Percentiles rank a stretch among this genome's conserved stretches.
phyloP scores from a whole-genome alignment of 169 alveolate genomes.

The Cryptosporidium meleagridis region DNA sequence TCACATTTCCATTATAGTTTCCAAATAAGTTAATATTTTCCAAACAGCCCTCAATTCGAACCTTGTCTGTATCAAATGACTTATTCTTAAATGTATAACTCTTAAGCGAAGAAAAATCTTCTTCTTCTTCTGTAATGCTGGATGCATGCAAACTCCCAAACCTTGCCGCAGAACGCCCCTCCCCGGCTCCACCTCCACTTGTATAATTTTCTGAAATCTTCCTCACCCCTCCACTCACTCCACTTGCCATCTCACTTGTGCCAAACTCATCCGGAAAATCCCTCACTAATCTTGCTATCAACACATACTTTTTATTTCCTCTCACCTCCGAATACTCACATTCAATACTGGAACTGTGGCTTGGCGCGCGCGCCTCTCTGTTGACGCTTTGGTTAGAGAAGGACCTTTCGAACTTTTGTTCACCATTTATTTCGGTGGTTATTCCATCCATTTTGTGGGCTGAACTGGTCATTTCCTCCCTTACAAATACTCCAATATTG shows the following conservation, averaged over 20 bases:
- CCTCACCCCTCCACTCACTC: background rate
- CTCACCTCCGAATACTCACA: background rate
- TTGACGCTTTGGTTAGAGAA: background rate
- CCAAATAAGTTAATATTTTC: constrained; percentile 12
- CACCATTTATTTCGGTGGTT: background rate
- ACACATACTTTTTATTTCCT: background rate
- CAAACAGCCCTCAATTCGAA: constrained; percentile 46
- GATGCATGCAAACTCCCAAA: constrained; percentile 3
- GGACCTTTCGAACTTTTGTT: background rate
- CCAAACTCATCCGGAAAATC: background rate
- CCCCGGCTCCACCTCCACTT: background rate
- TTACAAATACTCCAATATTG: background rate
- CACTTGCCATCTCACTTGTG: background rate
- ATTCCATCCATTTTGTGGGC: background rate
- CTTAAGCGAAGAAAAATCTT: background rate
- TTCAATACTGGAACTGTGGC: background rate
- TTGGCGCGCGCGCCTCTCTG: background rate
- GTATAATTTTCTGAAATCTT: background rate
- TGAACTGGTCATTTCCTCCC: background rate
- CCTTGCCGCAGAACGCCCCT: background rate
- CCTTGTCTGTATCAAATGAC: constrained; percentile 53
- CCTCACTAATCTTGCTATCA: constrained; percentile 15
- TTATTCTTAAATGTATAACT: constrained; percentile 30
- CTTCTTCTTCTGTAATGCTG: constrained; percentile 16
- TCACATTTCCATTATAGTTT: background rate